Evolutionary conservation across 1,284 basidiomycete genomes (phyloP), one percentile per base, ranked within the genome.

Genomic region (Pseudozyma thailandica): DNA sequence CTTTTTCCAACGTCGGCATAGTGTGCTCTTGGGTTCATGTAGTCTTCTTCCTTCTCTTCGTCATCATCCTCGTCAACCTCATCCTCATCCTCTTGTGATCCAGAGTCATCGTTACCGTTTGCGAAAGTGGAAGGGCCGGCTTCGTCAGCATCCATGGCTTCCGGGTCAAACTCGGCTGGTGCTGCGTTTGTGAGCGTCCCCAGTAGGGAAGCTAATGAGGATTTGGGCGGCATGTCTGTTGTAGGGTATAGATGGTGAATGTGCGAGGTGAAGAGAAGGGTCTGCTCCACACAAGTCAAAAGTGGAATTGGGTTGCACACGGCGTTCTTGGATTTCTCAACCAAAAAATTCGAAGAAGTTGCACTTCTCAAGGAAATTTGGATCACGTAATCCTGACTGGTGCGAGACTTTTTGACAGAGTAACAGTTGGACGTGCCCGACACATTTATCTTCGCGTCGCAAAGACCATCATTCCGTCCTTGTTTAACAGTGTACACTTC

Each of bases 1-100:
- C 76, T 77, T 9, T 62, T 30, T 0, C 51, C 74, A 0, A 80
- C 69, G 30, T 77, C 63, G 9, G 74, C 71, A 25, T 78, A 78
- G 51, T 80, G 76, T 6, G 61, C 56, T n/a, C 66, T 50, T 23
- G 76, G 69, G 27, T 72, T 57, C 42, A 53, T 54, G 31, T 50
- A 46, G 10, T 58, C 45, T 16, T 58, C 46, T 15, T 75, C 58
- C 3, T 56, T 58, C 8, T 63, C 58, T 16, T 61, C 50, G 0
- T 46, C 58, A 12, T 66, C 46, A 1, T 55, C 49, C 1, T 61
- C 52, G 12, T 60, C 66, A 10, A 61, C 58, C 4, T 56, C 66
- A 10, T 64, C 58, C 4, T 56, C 51, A 15, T 61, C 56, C 16
- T 50, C 47, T 4, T 35, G 53, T n/a, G 43, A 47, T 20, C 25